These are phyloP conservation scores for Quercus tomentella DNA, from an alignment of 331 rosid species.

Conservation along the genomic window DNA sequence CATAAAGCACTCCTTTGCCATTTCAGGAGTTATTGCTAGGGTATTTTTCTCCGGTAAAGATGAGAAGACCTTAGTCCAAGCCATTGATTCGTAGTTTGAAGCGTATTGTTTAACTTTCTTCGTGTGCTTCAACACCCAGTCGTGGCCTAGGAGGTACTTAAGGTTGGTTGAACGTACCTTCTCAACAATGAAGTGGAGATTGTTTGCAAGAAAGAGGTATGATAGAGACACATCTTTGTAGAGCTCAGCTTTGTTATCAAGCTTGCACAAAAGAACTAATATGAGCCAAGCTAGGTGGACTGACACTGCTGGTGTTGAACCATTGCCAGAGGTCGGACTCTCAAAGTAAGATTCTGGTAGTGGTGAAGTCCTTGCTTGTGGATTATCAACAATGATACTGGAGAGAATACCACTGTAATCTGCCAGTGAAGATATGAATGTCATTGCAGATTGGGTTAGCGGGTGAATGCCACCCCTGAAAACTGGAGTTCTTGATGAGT, in stretches of 20 bases:
- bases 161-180: slow-evolving; percentile 33
- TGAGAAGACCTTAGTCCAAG: slow-evolving; percentile 45
- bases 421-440: slow-evolving; percentile 34
- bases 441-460: slow-evolving; percentile 31
- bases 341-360: slow-evolving; percentile 24
- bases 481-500: slow-evolving; percentile 27
- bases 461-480: slow-evolving; percentile 48
- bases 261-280: slow-evolving; percentile 54
- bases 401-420: slow-evolving; percentile 26
- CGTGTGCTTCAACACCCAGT: slow-evolving; percentile 36
- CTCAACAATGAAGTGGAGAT: slow-evolving; percentile 45
- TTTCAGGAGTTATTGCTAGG: slow-evolving; percentile 14
- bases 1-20: slow-evolving; percentile 24
- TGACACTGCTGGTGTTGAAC: slow-evolving; percentile 20
- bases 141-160: slow-evolving; percentile 28
- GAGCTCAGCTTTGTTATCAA: slow-evolving; percentile 38
- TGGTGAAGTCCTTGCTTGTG: slow-evolving; percentile 12
- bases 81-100: slow-evolving; percentile 34
- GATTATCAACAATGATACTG: slow-evolving; percentile 31
- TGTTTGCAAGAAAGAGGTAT: slow-evolving; percentile 50
- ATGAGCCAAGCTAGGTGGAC: slow-evolving; percentile 46
- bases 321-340: slow-evolving; percentile 11
- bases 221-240: slow-evolving; percentile 47
- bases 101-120: slow-evolving; percentile 35
- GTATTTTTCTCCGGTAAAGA: slow-evolving; percentile 25